Conservation (phyloP, 139 green algal species). For the Chlamydomonas sp. region DNA sequence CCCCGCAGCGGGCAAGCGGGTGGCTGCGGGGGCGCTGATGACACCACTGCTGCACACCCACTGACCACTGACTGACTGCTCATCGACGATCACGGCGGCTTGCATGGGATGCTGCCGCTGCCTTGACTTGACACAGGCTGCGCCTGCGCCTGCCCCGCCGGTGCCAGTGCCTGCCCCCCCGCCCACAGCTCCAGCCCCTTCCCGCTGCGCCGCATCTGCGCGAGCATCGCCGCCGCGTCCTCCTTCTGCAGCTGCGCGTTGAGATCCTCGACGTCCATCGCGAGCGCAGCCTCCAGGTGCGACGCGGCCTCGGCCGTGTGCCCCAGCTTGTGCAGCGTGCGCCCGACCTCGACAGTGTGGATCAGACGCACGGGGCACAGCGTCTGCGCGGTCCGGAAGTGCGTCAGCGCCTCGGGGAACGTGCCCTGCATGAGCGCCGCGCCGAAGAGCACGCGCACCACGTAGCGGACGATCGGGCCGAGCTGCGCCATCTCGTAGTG, state of each 20-base stretch:
- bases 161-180: too few relatives aligned
- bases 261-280: constrained; percentile 20
- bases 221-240: constrained; percentile 12
- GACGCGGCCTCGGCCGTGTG: not conserved
- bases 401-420: constrained; percentile 7
- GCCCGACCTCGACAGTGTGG: constrained; percentile 20
- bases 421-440: constrained; percentile 20
- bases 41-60: too few relatives aligned
- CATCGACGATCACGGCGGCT: too few relatives aligned
- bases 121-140: too few relatives aligned
- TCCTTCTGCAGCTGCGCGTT: constrained; percentile 19
- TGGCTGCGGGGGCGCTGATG: too few relatives aligned
- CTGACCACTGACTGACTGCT: too few relatives aligned
- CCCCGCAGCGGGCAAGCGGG: too few relatives aligned
- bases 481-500: constrained; percentile 21
- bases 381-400: constrained; percentile 10
- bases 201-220: not conserved
- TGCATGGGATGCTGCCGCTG: too few relatives aligned
- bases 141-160: too few relatives aligned
- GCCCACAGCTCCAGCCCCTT: too few relatives aligned
- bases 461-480: constrained; percentile 10
- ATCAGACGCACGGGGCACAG: constrained; percentile 13
- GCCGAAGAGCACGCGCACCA: constrained; percentile 21
- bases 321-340: constrained; percentile 17
- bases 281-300: constrained; percentile 6